Evolutionary conservation across 257 asterid species (phyloP).

Genomic region (Rehmannia glutinosa): DNA sequence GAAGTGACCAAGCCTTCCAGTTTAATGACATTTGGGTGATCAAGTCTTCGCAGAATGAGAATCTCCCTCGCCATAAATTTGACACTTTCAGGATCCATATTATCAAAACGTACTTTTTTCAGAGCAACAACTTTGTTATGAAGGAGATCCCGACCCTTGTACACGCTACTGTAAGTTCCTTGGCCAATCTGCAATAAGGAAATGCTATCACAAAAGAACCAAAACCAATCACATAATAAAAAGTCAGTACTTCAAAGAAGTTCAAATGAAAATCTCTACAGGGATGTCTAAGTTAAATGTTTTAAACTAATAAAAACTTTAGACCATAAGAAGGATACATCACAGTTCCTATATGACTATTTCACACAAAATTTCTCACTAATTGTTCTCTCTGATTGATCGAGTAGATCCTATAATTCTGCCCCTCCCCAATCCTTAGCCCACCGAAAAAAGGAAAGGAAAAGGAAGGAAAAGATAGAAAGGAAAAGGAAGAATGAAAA

Average conservation of each 20-base stretch:
- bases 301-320: not conserved
- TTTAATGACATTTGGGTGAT: constrained; percentile 92
- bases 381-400: not conserved
- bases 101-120: constrained; percentile 86
- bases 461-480: no score
- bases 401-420: not conserved
- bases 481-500: no score
- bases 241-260: not conserved
- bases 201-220: no score
- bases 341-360: not conserved
- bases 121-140: constrained; percentile 66
- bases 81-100: constrained; percentile 93
- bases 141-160: constrained; percentile 76
- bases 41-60: constrained; percentile 59
- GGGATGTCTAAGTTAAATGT: not conserved
- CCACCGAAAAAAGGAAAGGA: no score
- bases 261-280: not conserved
- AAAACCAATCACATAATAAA: constrained; percentile 22
- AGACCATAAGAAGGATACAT: not conserved
- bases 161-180: constrained; percentile 96
- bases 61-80: constrained; percentile 98
- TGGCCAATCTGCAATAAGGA: constrained; percentile 74
- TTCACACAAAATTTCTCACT: not conserved
- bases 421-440: no score
- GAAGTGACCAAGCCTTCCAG: constrained; percentile 85